phyloP scores from a whole-genome alignment of 495 filamentous ascomycete species.

The Barbatosphaeria neglecta region DNA sequence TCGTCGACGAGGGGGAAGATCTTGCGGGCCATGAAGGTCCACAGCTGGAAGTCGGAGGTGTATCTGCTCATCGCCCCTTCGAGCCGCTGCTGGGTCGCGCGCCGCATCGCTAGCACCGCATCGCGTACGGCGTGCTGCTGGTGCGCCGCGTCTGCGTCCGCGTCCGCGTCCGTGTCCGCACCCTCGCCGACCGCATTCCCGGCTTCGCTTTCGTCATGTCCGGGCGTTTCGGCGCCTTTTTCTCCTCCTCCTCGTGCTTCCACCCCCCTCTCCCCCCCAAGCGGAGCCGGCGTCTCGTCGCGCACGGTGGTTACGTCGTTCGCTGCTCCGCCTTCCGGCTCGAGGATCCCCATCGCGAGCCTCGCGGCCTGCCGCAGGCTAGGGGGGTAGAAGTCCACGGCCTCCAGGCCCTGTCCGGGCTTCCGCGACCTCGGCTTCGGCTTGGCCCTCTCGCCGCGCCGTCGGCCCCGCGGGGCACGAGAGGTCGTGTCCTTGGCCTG shows the following conservation, averaged over 20 bases:
- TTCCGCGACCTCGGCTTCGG: not conserved
- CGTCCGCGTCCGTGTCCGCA: not conserved
- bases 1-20: slow-evolving; percentile 52
- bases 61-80: slow-evolving; percentile 35
- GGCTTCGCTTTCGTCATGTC: not conserved
- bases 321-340: not conserved
- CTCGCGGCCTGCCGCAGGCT: slow-evolving; percentile 26
- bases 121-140: slow-evolving; percentile 1
- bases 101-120: slow-evolving; percentile 23
- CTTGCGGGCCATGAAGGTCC: slow-evolving; percentile 56
- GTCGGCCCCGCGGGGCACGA: not conserved
- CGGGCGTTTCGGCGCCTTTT: not conserved
- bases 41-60: slow-evolving; percentile 54
- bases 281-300: not conserved
- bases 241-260: not conserved
- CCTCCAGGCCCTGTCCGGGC: slow-evolving; percentile 17
- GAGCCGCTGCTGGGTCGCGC: slow-evolving; percentile 30
- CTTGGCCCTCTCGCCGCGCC: not conserved
- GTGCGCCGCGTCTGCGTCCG: no score
- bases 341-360: slow-evolving; percentile 19
- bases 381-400: slow-evolving; percentile 28
- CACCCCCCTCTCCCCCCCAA: not conserved
- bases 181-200: not conserved
- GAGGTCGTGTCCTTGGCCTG: slow-evolving; percentile 15
- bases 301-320: not conserved